These are phyloP conservation scores for Xerophyta viscosa DNA, from an alignment of 106 monocot genomes.

Conservation along the genomic window DNA sequence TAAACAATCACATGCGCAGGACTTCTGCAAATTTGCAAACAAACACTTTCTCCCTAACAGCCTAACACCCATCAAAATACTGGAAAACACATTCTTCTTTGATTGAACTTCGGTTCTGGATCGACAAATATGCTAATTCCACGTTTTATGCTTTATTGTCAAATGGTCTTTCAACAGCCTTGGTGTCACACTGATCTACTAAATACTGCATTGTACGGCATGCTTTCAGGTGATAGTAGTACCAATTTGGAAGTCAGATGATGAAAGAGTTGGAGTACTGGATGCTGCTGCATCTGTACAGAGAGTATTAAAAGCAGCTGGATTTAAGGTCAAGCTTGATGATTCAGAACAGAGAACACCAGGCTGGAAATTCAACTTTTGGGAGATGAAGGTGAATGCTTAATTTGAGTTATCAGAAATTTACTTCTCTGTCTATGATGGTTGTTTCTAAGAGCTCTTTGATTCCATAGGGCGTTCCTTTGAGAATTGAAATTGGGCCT, in stretches of 20 bases:
- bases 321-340: slow-evolving; percentile 84
- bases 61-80: no score
- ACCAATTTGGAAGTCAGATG: slow-evolving; percentile 89
- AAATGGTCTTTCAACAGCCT: no score
- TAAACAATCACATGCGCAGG: no score
- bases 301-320: slow-evolving; percentile 47
- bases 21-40: no score
- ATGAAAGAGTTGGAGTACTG: slow-evolving; percentile 60
- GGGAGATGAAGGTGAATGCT: slow-evolving; percentile 85
- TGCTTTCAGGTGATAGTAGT: slow-evolving; percentile 73
- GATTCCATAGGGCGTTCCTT: slow-evolving; percentile 67
- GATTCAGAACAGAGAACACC: slow-evolving; percentile 80
- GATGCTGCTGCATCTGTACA: slow-evolving; percentile 47
- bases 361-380: slow-evolving; percentile 96
- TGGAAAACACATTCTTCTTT: no score
- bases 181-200: neutral
- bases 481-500: slow-evolving; percentile 93
- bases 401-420: no score
- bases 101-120: no score
- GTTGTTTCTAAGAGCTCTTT: neutral
- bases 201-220: neutral
- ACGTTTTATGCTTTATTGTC: no score
- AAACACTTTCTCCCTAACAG: no score
- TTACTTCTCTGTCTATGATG: neutral
- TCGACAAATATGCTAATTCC: no score